Conservation (phyloP, 2,329 filamentous ascomycete species). For the Nakataea oryzae region DNA sequence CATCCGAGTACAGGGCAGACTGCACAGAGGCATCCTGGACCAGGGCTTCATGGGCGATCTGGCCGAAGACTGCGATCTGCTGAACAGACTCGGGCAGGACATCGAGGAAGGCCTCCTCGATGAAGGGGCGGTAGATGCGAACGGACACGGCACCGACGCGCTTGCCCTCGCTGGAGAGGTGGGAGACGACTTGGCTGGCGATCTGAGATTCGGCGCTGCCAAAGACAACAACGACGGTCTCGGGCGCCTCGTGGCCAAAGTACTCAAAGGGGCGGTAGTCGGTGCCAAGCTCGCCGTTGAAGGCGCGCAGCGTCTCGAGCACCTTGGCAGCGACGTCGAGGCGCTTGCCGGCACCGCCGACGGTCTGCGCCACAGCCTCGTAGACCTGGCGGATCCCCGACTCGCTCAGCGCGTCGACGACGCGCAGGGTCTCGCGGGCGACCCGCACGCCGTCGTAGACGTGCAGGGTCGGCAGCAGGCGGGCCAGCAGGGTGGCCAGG, state of each 20-base stretch:
- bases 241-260: conserved; percentile 68
- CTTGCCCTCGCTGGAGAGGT: conserved; percentile 60
- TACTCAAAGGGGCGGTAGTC: conserved; percentile 94
- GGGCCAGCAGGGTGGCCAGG: conserved; percentile 61
- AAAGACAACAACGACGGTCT: conserved; percentile 82
- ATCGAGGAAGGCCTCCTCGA: conserved; percentile 86
- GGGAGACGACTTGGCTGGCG: conserved; percentile 67
- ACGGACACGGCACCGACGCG: conserved; percentile 86
- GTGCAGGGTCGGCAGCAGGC: conserved; percentile 65
- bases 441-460: conserved; percentile 70
- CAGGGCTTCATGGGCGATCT: conserved; percentile 64
- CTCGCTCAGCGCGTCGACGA: conserved; percentile 61
- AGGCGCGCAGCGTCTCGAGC: conserved; percentile 56
- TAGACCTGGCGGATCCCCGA: conserved; percentile 54
- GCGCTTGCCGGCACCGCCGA: conserved; percentile 53
- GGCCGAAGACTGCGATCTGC: conserved; percentile 77
- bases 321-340: conserved; percentile 63
- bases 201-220: conserved; percentile 86
- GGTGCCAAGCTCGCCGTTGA: conserved; percentile 89
- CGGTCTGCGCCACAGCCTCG: conserved; percentile 49
- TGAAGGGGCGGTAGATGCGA: conserved; percentile 87
- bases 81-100: conserved; percentile 65
- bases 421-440: conserved; percentile 59
- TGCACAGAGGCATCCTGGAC: conserved; percentile 67
- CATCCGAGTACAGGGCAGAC: conserved; percentile 87